Conservation (phyloP, 2,329 filamentous ascomycete genomes). For the Diaporthe citrichinensis region DNA sequence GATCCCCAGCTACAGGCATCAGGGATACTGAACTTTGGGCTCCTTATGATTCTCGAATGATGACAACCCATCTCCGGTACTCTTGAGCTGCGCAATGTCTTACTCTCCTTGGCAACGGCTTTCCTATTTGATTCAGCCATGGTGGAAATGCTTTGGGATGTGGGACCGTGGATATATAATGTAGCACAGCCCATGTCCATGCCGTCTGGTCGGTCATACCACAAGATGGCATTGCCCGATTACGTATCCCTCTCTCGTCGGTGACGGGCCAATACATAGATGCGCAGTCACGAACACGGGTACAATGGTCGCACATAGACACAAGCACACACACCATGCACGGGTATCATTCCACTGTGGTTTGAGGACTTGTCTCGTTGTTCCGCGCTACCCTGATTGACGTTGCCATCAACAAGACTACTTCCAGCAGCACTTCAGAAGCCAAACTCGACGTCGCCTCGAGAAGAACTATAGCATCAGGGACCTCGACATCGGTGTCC, state of each 20-base stretch:
- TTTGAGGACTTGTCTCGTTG: background rate
- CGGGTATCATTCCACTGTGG: background rate
- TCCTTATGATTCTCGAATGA: background rate
- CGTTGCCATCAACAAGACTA: slow-evolving; percentile 14
- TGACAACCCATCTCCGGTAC: background rate
- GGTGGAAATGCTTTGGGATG: background rate
- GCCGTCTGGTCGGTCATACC: background rate
- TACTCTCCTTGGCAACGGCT: background rate
- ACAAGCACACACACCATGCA: background rate
- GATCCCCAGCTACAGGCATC: background rate
- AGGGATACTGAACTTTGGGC: background rate
- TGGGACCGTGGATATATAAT: background rate
- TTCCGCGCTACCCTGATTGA: slow-evolving; percentile 39
- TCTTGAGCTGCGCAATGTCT: background rate
- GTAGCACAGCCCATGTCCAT: background rate
- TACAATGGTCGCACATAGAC: background rate
- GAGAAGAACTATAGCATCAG: background rate
- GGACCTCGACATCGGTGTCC: background rate
- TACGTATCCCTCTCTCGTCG: background rate
- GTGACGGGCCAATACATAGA: background rate
- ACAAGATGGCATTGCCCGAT: background rate
- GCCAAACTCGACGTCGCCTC: background rate
- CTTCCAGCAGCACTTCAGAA: slow-evolving; percentile 26
- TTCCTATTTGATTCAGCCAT: background rate
- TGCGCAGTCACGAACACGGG: background rate